These are phyloP conservation scores for Lepidium africanum DNA, from an alignment of 345 rosid genomes.

Conservation along the genomic window DNA sequence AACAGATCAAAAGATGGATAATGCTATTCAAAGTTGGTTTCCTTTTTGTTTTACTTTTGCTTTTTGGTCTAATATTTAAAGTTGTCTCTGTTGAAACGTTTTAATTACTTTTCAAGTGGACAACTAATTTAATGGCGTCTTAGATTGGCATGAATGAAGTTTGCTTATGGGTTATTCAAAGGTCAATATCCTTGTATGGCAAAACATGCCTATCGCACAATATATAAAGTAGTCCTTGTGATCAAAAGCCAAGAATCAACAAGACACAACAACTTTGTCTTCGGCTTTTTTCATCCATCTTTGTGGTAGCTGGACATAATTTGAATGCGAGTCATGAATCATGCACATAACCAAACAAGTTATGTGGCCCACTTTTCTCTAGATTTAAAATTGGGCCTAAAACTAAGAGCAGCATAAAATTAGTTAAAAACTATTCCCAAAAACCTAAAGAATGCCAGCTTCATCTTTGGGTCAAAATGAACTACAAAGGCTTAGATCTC, in stretches of 20 bases:
- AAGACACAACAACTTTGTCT: too few relatives aligned
- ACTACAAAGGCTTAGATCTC: neutral
- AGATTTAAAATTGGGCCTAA: neutral
- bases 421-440: neutral
- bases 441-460: neutral
- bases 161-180: conserved; percentile 15
- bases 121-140: too few relatives aligned
- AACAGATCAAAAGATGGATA: conserved; percentile 1
- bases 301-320: neutral
- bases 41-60: neutral
- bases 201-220: neutral
- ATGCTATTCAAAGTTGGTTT: conserved; percentile 19
- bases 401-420: neutral
- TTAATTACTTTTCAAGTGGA: neutral
- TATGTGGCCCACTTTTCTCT: neutral
- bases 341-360: conserved; percentile 2
- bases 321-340: too few relatives aligned
- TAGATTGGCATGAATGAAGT: too few relatives aligned
- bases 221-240: neutral
- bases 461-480: neutral
- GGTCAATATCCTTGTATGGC: conserved; percentile 10
- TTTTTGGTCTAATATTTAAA: conserved; percentile 2
- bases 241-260: conserved; percentile 3
- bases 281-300: too few relatives aligned
- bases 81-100: conserved; percentile 10